Base-by-base conservation (phyloP, 2,329 filamentous ascomycete species). In the Arthroderma sp. region DNA sequence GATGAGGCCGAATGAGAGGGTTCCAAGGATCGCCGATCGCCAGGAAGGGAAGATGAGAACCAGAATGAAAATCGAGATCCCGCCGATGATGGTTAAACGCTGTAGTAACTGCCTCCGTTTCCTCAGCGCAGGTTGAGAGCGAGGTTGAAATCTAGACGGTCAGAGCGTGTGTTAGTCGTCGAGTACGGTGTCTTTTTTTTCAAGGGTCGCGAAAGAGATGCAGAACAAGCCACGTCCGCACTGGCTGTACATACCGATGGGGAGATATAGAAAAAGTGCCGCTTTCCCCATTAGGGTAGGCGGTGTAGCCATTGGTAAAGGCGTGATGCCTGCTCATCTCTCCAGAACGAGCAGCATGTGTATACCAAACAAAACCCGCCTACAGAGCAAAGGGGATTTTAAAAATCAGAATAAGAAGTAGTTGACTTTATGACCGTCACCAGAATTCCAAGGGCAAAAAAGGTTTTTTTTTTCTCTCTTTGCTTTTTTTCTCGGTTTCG, bases 311-410 rank as follows among this genome's bases (percentile, higher is more conserved):
- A 70, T 91, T 94, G 51, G 82, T 78, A 66, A 83, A 89, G 64
- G 81, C 81, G 65, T 83, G 75, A 73, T 94, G 86, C 71, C 86
- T 79, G 63, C 89, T 84, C 79, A 91, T 87, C 82, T 83, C 70
- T 78, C 61, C 58, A 43, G 48, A 30, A 41, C 50, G 50, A 53
- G 42, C 51, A 56, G 56, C 63, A 63, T 65, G 54, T 54, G 54
- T 55, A 30, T 15, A 6, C 6, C 15, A 5, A 10, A 2, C 30
- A 22, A 8, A 39, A 30, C 40, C 15, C 15, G 15, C 15, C 15
- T 22, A 22, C 15, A 22, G 7, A 29, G 30, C 40, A 30, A 28
- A 27, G 40, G 29, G 43, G 45, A 30, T 31, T 22, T 22, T 22
- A 22, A 22, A 22, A 22, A 22, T 22, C 15, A 22, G 3, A 22